Evolutionary conservation across 768 basidiomycete species (phyloP).

Genomic region (Phanerodontia chrysosporium): DNA sequence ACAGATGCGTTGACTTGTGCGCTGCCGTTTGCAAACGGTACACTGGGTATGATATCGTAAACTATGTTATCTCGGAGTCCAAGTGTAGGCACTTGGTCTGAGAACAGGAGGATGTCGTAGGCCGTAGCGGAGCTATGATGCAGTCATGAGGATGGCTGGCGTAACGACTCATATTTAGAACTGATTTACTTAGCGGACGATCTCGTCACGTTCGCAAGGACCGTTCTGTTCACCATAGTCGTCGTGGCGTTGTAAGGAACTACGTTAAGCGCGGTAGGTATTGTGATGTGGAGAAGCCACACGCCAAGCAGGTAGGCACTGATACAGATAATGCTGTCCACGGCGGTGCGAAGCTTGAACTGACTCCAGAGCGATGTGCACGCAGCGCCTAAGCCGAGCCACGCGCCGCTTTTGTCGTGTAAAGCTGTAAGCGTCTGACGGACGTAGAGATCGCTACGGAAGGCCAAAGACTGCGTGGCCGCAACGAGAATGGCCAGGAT

Average conservation of each 20-base stretch:
- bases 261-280: neutral
- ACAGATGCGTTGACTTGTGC: neutral
- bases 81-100: neutral
- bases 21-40: neutral
- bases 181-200: neutral
- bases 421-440: constrained; percentile 1
- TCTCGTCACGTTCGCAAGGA: neutral
- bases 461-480: neutral
- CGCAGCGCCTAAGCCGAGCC: neutral
- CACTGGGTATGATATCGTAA: neutral
- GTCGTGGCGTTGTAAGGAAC: neutral
- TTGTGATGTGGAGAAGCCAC: neutral
- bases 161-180: neutral
- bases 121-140: neutral
- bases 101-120: neutral
- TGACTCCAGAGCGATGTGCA: neutral
- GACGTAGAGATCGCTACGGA: neutral
- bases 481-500: neutral
- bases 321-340: neutral
- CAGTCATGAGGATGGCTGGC: neutral
- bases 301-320: neutral
- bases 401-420: neutral
- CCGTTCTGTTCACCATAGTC: neutral
- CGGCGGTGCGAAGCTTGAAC: neutral
- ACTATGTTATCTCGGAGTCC: neutral